These are phyloP conservation scores for Fusarium sp. DNA, from an alignment of 2,329 filamentous ascomycete genomes.

Conservation along the genomic window DNA sequence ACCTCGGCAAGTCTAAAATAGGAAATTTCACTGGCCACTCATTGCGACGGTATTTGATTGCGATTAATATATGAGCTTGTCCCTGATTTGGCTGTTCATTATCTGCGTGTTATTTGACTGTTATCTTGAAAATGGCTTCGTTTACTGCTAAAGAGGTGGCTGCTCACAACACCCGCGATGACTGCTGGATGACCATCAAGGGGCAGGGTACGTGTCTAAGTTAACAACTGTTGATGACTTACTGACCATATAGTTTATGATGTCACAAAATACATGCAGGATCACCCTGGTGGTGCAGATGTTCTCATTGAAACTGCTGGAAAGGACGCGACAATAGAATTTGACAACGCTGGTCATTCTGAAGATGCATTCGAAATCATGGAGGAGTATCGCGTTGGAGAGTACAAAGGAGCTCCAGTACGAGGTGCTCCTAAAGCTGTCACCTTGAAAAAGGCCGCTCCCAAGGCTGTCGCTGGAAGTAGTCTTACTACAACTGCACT, in stretches of 20 bases:
- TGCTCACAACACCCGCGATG: conserved; percentile 62
- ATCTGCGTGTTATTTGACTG: neutral
- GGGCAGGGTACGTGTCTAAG: conserved; percentile 64
- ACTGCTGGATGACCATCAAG: conserved; percentile 70
- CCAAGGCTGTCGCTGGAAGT: conserved; percentile 32
- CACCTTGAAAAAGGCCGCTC: conserved; percentile 18
- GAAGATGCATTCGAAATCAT: conserved; percentile 68
- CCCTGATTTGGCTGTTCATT: neutral
- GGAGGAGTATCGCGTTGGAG: conserved; percentile 57
- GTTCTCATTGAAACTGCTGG: conserved; percentile 84
- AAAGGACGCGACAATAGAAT: conserved; percentile 83
- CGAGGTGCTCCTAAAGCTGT: conserved; percentile 32
- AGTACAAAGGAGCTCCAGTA: conserved; percentile 52
- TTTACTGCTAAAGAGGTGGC: conserved; percentile 61
- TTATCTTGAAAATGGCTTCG: conserved; percentile 28
- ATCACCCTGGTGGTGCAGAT: conserved; percentile 82
- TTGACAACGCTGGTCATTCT: conserved; percentile 88
- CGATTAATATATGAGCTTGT: conserved; percentile 21
- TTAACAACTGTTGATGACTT: neutral
- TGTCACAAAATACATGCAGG: conserved; percentile 69
- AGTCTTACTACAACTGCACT: conserved; percentile 15
- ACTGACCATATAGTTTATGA: conserved; percentile 66
- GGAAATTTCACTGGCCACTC: conserved; percentile 16
- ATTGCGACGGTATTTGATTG: conserved; percentile 20
- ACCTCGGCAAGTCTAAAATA: conserved; percentile 32